phyloP scores from a whole-genome alignment of 345 rosid species.

The Sonneratia caseolaris region DNA sequence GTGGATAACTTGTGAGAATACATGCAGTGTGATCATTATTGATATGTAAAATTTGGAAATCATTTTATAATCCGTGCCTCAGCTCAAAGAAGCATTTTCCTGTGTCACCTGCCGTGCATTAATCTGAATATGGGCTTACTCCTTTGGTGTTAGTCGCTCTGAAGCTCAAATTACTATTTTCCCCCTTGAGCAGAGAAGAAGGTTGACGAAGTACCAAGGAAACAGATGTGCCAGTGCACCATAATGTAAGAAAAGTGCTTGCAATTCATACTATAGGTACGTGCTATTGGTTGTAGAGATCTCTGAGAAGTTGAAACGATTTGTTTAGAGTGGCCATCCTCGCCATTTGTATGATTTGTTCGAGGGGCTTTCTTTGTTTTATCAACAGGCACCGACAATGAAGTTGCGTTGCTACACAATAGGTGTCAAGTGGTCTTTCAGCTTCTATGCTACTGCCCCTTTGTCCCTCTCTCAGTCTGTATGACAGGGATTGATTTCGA shows the following conservation, averaged over 20 bases:
- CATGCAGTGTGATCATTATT: background rate
- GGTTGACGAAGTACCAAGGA: conserved; percentile 50
- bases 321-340: background rate
- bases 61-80: background rate
- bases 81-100: background rate
- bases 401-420: background rate
- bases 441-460: background rate
- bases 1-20: background rate
- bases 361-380: background rate
- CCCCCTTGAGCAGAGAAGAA: conserved; percentile 50
- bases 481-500: background rate
- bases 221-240: conserved; percentile 53
- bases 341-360: background rate
- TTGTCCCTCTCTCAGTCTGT: background rate
- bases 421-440: background rate
- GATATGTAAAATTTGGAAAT: background rate
- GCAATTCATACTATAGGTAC: conserved; percentile 10
- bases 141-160: background rate
- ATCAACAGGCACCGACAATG: background rate
- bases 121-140: background rate
- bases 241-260: conserved; percentile 37
- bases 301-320: background rate
- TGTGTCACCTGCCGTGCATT: background rate
- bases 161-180: background rate
- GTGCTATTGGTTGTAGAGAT: background rate